Evolutionary conservation across 352 stramenopile species (phyloP).

Genomic region (Peronospora farinosa): DNA sequence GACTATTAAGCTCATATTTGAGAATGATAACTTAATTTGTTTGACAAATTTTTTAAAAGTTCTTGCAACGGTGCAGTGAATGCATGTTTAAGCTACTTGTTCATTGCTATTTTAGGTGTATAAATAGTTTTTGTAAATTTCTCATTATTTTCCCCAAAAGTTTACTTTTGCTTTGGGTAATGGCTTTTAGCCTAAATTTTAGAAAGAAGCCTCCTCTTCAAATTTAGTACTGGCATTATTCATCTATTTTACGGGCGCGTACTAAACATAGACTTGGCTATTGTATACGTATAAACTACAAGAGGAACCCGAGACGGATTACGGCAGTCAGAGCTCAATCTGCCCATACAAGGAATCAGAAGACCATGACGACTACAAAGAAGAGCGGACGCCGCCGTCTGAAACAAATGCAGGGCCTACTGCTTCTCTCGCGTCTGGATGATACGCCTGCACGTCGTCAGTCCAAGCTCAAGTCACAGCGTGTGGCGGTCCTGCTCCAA

Average conservation of each 20-base stretch:
- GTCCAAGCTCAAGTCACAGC: slow-evolving; percentile 31
- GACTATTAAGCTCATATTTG: no score
- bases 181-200: neutral
- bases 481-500: slow-evolving; percentile 60
- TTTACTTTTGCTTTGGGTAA: no score
- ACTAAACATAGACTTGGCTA: neutral
- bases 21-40: no score
- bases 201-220: neutral
- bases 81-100: no score
- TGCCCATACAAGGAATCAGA: neutral
- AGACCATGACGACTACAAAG: slow-evolving; percentile 35
- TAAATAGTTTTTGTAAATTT: no score
- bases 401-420: slow-evolving; percentile 78
- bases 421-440: slow-evolving; percentile 49
- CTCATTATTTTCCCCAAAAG: no score
- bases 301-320: slow-evolving; percentile 4
- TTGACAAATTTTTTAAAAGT: no score
- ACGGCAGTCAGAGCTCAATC: slow-evolving; percentile 8
- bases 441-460: slow-evolving; percentile 16
- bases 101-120: no score
- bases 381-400: slow-evolving; percentile 56
- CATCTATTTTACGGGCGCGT: neutral
- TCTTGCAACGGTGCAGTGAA: no score
- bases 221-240: neutral
- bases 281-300: neutral